Base-by-base conservation (phyloP, 306 rosid species). In the Adenanthera pavonina region DNA sequence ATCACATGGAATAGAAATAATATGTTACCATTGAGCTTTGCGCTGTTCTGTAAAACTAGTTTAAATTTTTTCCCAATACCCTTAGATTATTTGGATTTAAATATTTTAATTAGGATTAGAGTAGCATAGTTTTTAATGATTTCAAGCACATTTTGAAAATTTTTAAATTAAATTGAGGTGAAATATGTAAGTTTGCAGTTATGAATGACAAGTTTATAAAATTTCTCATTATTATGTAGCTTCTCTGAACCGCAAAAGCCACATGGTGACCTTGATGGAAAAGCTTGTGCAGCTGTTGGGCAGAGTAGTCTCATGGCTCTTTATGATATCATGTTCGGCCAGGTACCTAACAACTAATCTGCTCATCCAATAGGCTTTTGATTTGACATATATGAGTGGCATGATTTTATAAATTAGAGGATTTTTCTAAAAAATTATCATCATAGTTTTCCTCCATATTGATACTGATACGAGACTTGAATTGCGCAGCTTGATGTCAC, bases 251-350 rank as follows among this genome's bases (percentile, higher is more conserved):
- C 93, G 49, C 98, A 90, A 85, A 88, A 90, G 83, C 93, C 97
- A 71, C 94, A 88, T 73, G 43, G 77, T 57, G 96, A 89, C 12
- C 86, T 92, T 69, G 99, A 92, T 85, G 99, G 98, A 74, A 95
- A 95, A 83, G 96, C 99, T 46, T 92, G 99, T 81, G 98, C 99
- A 2, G 91, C 98, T 71, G 99, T 95, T 75, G 99, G 99, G 36
- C 98, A 95, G 88, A 91, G 98, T 56, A 91, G 99, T 85, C 99
- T 95, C 80, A 95, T 95, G 99, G 99, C 99, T 85, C 96, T 95
- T 10, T 95, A 95, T 81, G 99, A 95, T 84, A 84, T 98, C 36
- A 92, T 95, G 97, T 95, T 95, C 79, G 90, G 97, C 83, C 98
- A 95, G 97, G 99, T 93, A n/a, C 54, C 60, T 43, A 41, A 48